phyloP scores from a whole-genome alignment of 345 rosid genomes.

The Toxicodendron radicans region DNA sequence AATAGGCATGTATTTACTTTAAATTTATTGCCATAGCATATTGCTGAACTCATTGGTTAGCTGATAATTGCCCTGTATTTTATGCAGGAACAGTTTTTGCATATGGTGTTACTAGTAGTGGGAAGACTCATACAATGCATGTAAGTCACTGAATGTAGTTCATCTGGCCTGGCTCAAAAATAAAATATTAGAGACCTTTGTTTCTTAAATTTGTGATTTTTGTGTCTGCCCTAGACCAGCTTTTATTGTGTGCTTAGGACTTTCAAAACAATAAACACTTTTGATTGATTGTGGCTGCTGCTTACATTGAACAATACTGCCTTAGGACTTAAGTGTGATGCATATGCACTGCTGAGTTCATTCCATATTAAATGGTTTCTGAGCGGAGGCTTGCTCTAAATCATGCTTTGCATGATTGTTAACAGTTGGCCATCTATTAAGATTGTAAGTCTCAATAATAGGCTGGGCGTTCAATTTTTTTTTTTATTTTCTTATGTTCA shows the following conservation, averaged over 20 bases:
- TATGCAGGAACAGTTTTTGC: conserved; percentile 91
- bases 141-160: conserved; percentile 46
- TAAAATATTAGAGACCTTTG: neutral
- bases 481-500: too few species aligned
- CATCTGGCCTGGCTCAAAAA: neutral
- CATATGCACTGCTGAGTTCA: too few species aligned
- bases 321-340: too few species aligned
- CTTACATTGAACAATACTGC: neutral
- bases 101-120: conserved; percentile 96
- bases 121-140: conserved; percentile 97
- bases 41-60: conserved; percentile 2
- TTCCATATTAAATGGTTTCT: too few species aligned
- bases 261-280: neutral
- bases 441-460: too few species aligned
- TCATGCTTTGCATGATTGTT: too few species aligned
- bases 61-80: conserved; percentile 22
- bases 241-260: neutral
- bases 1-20: neutral
- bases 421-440: too few species aligned
- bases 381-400: too few species aligned
- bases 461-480: too few species aligned
- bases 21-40: neutral
- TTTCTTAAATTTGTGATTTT: neutral
- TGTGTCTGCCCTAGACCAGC: neutral
- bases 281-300: conserved; percentile 6